Conservation (phyloP, 768 basidiomycete species). For the Dentipellis fragilis region DNA sequence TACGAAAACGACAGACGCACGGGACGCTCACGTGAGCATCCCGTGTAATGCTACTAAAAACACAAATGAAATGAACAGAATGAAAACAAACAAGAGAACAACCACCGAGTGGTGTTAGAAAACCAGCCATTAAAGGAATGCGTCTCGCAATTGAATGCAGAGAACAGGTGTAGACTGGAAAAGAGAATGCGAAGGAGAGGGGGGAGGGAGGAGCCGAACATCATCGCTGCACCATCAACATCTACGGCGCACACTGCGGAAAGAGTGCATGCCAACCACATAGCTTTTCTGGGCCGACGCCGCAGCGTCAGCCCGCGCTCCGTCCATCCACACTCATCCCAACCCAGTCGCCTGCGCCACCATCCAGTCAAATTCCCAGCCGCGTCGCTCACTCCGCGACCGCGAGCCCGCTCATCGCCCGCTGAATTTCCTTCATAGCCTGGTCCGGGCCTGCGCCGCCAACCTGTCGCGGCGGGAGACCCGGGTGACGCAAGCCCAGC, state of each 20-base stretch:
- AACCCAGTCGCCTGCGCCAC: neutral
- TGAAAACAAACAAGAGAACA: neutral
- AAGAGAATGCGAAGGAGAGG: neutral
- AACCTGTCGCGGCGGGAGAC: slow-evolving; percentile 44
- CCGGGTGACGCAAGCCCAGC: slow-evolving; percentile 74
- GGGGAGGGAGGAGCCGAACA: neutral
- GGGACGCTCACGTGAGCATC: neutral
- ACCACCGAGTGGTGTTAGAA: neutral
- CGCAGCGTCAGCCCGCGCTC: too few relatives aligned
- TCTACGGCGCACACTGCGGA: neutral
- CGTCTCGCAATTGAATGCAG: neutral
- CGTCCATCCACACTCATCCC: neutral
- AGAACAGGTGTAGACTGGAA: neutral
- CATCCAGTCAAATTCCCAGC: neutral
- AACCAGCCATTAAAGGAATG: neutral
- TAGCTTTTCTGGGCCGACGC: too few relatives aligned
- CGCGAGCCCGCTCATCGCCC: slow-evolving; percentile 64
- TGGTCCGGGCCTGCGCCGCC: slow-evolving; percentile 31
- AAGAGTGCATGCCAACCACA: too few relatives aligned
- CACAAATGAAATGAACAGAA: neutral
- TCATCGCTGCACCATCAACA: neutral
- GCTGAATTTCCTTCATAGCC: slow-evolving; percentile 58
- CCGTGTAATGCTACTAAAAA: neutral
- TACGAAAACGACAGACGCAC: neutral
- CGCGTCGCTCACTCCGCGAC: slow-evolving; percentile 53